Evolutionary conservation across 345 rosid species (phyloP).

Genomic region (Atalantia buxifolia): DNA sequence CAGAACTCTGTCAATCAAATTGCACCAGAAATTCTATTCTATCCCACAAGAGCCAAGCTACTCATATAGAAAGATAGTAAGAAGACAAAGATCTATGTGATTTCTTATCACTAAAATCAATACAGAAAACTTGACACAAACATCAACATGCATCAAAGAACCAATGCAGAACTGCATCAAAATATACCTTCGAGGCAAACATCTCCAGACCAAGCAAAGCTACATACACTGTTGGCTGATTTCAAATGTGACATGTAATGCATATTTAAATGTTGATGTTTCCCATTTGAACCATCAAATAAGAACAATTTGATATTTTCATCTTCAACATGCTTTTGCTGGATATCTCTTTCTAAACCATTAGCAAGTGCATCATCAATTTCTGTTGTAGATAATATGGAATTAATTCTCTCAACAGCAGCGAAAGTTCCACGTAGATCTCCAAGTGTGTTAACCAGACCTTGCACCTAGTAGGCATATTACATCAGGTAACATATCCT

Average conservation of each 20-base stretch:
- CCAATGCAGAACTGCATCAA: not conserved
- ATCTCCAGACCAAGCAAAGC: constrained; percentile 83
- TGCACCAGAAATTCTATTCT: not conserved
- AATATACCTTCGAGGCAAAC: constrained; percentile 75
- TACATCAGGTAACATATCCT: constrained; percentile 12
- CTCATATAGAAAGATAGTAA: not conserved
- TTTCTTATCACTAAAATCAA: not conserved
- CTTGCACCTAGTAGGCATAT: constrained; percentile 69
- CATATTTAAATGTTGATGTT: constrained; percentile 31
- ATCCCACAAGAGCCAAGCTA: not conserved
- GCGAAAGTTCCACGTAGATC: constrained; percentile 91
- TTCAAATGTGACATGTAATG: constrained; percentile 74
- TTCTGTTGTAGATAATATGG: constrained; percentile 70
- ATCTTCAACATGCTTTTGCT: constrained; percentile 44
- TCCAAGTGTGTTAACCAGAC: constrained; percentile 90
- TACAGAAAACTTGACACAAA: not conserved
- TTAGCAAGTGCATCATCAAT: constrained; percentile 87
- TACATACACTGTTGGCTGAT: constrained; percentile 50
- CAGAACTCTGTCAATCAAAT: constrained; percentile 9
- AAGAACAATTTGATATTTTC: constrained; percentile 55
- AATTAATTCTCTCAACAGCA: constrained; percentile 85
- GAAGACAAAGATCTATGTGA: not conserved
- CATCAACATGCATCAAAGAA: constrained; percentile 4
- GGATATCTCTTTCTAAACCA: constrained; percentile 85
- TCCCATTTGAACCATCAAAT: constrained; percentile 45